These are phyloP conservation scores for Debaryomyces psychrophilus DNA, from an alignment of 1,139 yeast species.

Conservation along the genomic window DNA sequence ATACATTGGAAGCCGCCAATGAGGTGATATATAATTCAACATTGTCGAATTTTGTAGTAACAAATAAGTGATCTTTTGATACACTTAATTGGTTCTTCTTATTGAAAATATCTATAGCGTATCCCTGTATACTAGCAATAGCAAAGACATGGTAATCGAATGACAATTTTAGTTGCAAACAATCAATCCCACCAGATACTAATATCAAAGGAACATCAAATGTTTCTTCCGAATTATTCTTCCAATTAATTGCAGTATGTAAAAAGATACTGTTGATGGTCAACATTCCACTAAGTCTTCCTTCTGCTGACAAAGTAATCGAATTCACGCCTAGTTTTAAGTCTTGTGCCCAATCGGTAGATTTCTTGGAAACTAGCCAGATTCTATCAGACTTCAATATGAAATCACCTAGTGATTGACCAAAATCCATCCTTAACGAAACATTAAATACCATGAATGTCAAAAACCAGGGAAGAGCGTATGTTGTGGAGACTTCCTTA, in stretches of 20 bases:
- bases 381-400: conserved; percentile 56
- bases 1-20: conserved; percentile 77
- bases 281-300: conserved; percentile 79
- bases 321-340: conserved; percentile 62
- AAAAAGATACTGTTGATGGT: conserved; percentile 52
- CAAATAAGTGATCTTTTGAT: conserved; percentile 64
- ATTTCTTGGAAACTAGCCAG: conserved; percentile 74
- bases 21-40: conserved; percentile 74
- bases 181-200: conserved; percentile 58
- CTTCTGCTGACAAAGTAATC: conserved; percentile 60
- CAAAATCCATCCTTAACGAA: conserved; percentile 68
- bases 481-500: conserved; percentile 62
- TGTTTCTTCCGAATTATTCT: conserved; percentile 40
- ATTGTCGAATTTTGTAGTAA: conserved; percentile 55
- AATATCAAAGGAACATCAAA: conserved; percentile 70
- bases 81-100: conserved; percentile 54
- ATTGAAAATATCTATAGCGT: conserved; percentile 66
- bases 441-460: conserved; percentile 59
- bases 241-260: conserved; percentile 77
- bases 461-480: conserved; percentile 77
- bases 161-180: conserved; percentile 61
- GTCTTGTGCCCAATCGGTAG: conserved; percentile 72
- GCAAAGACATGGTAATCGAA: conserved; percentile 87
- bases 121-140: conserved; percentile 54
- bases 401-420: conserved; percentile 78